Base-by-base conservation (phyloP, 2,329 filamentous ascomycete species). In the Colletotrichum cordylinicola region DNA sequence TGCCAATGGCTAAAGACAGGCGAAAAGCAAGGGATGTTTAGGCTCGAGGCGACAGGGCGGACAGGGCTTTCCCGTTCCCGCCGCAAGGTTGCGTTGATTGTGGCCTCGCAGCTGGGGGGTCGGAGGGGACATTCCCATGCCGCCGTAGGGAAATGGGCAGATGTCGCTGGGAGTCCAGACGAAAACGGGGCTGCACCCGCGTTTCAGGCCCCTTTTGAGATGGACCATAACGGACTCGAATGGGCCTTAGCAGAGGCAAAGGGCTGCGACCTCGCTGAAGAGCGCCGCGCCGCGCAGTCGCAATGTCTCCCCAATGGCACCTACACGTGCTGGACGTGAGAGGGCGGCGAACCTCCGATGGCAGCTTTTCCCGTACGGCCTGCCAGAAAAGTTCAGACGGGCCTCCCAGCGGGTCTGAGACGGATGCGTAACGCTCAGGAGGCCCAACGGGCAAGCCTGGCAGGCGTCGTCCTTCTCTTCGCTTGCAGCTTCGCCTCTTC, bases 341-440 rank as follows among this genome's bases (percentile, higher is more conserved):
- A 10, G 18, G 62, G 68, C 72, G 69, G 72, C 60, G 72, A 75
- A 67, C 68, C 52, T 61, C 72, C 72, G 72, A 72, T 39, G 68
- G 21, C 72, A 61, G 67, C 72, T 70, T 67, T 37, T 58, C 16
- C 43, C n/a, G 43, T 52, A 52, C 6, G n/a, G 43, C 43, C 33
- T 24, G 35, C 39, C 16, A 29, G 48, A 33, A 29, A 37, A 35
- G 62, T 67, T 62, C 73, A 56, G 62, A 75, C 62, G 73, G 73
- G 24, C 69, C 68, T 37, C 29, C 29, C 67, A 58, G 31, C 31
- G 27, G 55, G 16, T 18, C 73, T 75, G 73, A 72, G 73, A 75
- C 73, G 73, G 67, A 55, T 75, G 71, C 73, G 73, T 75, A 73
- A 75, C 72, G 68, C 48, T 12, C 58, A 48, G 72, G 61, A 61